phyloP scores from a whole-genome alignment of 2,329 filamentous ascomycete genomes.

The Hypoxylon sp. region DNA sequence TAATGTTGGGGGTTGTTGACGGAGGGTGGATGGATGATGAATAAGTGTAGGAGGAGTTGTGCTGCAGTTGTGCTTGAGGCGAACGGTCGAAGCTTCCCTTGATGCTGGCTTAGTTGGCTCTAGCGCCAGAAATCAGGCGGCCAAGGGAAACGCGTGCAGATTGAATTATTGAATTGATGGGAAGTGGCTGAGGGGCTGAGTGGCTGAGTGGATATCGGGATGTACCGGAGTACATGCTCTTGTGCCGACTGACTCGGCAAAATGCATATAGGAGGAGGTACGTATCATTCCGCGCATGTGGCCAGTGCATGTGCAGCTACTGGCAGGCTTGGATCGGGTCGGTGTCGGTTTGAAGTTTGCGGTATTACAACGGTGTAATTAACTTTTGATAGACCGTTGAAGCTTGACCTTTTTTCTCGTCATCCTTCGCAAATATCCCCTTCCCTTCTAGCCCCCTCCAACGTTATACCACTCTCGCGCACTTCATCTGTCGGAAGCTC shows the following conservation, averaged over 20 bases:
- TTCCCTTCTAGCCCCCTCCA: background rate
- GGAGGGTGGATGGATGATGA: conserved; percentile 17
- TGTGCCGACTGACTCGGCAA: conserved; percentile 14
- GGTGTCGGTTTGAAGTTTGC: conserved; percentile 31
- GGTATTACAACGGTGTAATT: conserved; percentile 40
- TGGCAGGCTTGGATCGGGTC: conserved; percentile 1
- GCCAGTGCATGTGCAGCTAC: conserved; percentile 40
- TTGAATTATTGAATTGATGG: background rate
- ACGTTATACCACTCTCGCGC: conserved; percentile 8
- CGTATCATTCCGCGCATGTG: conserved; percentile 33
- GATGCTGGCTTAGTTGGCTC: conserved; percentile 13
- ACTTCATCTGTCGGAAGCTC: conserved; percentile 38
- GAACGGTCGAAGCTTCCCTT: conserved; percentile 29
- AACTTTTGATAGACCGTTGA: conserved; percentile 36
- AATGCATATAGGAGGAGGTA: conserved; percentile 13
- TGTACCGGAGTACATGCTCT: conserved; percentile 22
- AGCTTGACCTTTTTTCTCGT: conserved; percentile 36
- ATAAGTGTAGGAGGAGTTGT: background rate
- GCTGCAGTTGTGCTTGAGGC: conserved; percentile 7
- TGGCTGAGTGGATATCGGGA: conserved; percentile 12
- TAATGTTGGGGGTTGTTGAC: conserved; percentile 11
- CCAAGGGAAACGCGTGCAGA: conserved; percentile 47
- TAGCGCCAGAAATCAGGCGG: conserved; percentile 36
- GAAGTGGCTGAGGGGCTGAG: background rate
- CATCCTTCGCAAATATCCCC: conserved; percentile 20